phyloP scores from a whole-genome alignment of 2,329 filamentous ascomycete species.

The Ophidiomyces ophidiicola region DNA sequence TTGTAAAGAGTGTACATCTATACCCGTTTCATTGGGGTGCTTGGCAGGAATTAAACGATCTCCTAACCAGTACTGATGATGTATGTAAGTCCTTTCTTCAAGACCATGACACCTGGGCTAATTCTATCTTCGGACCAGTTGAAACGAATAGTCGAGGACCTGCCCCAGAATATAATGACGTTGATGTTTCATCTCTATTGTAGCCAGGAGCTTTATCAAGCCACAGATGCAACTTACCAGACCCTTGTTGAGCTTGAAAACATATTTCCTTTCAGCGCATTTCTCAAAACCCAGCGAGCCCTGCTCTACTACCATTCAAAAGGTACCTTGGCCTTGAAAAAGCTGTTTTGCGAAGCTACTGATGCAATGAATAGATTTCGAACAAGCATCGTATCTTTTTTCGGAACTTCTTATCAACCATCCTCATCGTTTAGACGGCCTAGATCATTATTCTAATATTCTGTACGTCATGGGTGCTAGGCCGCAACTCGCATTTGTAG shows the following conservation, averaged over 20 bases:
- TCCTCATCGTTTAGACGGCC: constrained; percentile 64
- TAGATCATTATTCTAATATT: constrained; percentile 96
- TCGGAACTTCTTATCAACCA: constrained; percentile 55
- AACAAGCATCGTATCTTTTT: constrained; percentile 51
- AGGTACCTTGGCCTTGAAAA: constrained; percentile 20
- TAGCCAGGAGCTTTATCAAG: constrained; percentile 83
- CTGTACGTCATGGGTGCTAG: constrained; percentile 82
- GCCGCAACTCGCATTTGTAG: constrained; percentile 82
- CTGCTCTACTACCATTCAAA: constrained; percentile 85
- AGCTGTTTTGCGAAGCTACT: not conserved
- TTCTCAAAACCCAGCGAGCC: constrained; percentile 80
- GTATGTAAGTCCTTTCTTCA: constrained; percentile 38
- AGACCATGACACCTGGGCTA: constrained; percentile 17
- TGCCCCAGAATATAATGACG: constrained; percentile 83
- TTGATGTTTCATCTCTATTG: constrained; percentile 89
- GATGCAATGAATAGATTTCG: constrained; percentile 40
- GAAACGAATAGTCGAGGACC: constrained; percentile 54
- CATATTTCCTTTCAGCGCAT: constrained; percentile 80
- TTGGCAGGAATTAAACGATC: constrained; percentile 79
- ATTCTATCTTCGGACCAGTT: constrained; percentile 39
- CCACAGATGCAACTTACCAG: constrained; percentile 59
- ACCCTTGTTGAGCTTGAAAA: constrained; percentile 63
- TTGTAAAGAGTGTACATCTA: constrained; percentile 76
- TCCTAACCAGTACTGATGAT: constrained; percentile 70
- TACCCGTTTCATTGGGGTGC: constrained; percentile 96